phyloP scores from a whole-genome alignment of 179 eudicot species.

The Actinidia chinensis region DNA sequence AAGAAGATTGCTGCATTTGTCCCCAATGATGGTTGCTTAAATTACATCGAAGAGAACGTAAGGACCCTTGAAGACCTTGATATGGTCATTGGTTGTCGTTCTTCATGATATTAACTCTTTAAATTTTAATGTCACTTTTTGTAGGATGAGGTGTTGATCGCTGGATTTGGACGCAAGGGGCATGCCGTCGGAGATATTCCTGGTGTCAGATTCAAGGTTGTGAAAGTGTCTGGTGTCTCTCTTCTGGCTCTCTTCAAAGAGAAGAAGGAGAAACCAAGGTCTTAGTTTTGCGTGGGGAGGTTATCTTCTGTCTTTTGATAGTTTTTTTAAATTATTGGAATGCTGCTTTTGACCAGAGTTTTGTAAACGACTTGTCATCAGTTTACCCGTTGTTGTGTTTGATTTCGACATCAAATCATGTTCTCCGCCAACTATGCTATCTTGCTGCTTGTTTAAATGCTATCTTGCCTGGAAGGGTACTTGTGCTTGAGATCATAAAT shows the following conservation, averaged over 20 bases:
- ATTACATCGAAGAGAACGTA: conserved; percentile 27
- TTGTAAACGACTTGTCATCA: neutral
- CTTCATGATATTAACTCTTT: neutral
- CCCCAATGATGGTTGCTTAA: conserved; percentile 55
- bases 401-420: neutral
- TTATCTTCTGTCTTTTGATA: conserved; percentile 1
- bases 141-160: conserved; percentile 44
- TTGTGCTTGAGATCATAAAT: neutral
- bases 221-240: conserved; percentile 46
- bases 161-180: conserved; percentile 43
- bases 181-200: conserved; percentile 51
- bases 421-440: neutral
- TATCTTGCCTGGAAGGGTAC: neutral
- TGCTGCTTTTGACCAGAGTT: conserved; percentile 21
- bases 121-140: neutral
- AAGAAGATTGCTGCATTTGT: conserved; percentile 67
- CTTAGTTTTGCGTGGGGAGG: conserved; percentile 23
- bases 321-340: conserved; percentile 11
- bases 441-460: neutral
- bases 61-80: conserved; percentile 1
- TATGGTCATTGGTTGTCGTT: neutral
- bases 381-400: conserved; percentile 12
- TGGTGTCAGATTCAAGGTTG: conserved; percentile 45
- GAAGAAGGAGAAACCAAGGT: conserved; percentile 49
- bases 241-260: conserved; percentile 57